A percentile compares a stretch with the other conserved stretches of the same genome.
phyloP scores from a whole-genome alignment of 306 rosid genomes.

The Lathyrus sativus region DNA sequence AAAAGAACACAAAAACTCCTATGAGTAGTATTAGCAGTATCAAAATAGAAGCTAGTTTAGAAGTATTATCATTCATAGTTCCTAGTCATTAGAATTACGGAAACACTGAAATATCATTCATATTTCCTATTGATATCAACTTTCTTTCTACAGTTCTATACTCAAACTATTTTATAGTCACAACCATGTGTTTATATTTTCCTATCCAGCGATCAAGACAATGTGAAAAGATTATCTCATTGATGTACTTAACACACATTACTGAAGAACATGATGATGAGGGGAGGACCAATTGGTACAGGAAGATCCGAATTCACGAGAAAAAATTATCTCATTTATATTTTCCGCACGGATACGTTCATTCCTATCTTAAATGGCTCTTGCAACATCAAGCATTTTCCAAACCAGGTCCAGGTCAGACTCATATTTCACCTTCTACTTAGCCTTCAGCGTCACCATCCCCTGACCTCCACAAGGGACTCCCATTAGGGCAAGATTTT shows the following conservation, averaged over 20 bases:
- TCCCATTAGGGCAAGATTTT: too few relatives aligned
- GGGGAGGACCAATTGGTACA: neutral
- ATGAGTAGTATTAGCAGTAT: too few relatives aligned
- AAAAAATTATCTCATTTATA: too few relatives aligned
- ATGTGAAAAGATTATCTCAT: neutral
- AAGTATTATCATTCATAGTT: too few relatives aligned
- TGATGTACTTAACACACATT: neutral
- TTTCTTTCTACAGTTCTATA: neutral
- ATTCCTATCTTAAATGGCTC: slow-evolving; percentile 83
- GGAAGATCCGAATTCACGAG: neutral
- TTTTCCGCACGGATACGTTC: too few relatives aligned
- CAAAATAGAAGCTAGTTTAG: too few relatives aligned
- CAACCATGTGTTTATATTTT: neutral
- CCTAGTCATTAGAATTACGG: too few relatives aligned
- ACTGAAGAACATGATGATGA: neutral
- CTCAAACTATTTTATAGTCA: neutral
- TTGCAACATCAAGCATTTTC: slow-evolving; percentile 97
- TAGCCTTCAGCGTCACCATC: slow-evolving; percentile 72
- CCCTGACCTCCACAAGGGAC: too few relatives aligned
- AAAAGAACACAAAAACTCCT: too few relatives aligned
- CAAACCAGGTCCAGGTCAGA: slow-evolving; percentile 94
- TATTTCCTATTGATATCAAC: neutral
- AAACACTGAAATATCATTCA: neutral
- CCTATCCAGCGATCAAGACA: neutral
- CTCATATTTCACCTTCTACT: slow-evolving; percentile 88